Percentiles rank a stretch among this genome's conserved stretches.
Evolutionary conservation across 2,329 filamentous ascomycete genomes (phyloP).

Genomic region (Trichophyton equinum): DNA sequence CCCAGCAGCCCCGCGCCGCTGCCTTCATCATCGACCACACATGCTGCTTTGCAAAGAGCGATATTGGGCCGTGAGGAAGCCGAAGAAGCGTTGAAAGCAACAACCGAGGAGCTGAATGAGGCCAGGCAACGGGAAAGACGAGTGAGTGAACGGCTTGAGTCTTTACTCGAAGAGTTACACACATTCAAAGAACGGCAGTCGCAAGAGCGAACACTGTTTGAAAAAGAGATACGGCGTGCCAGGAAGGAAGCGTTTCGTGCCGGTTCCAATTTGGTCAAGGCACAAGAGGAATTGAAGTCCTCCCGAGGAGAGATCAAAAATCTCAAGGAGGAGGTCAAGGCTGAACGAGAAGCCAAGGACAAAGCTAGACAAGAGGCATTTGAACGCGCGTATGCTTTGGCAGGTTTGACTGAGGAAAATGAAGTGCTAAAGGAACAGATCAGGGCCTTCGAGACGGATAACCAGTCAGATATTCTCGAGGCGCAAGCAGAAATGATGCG

Average conservation of each 20-base stretch:
- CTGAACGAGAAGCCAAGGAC: slow-evolving; percentile 37
- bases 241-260: slow-evolving; percentile 48
- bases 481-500: slow-evolving; percentile 21
- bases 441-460: slow-evolving; percentile 28
- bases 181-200: slow-evolving; percentile 39
- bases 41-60: slow-evolving; percentile 33
- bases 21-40: slow-evolving; percentile 25
- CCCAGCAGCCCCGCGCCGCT: slow-evolving; percentile 20
- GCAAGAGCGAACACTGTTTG: slow-evolving; percentile 38
- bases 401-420: slow-evolving; percentile 34
- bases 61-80: slow-evolving; percentile 37
- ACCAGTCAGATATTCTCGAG: slow-evolving; percentile 24
- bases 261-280: slow-evolving; percentile 41
- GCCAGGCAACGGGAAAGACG: slow-evolving; percentile 33
- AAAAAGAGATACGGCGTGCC: slow-evolving; percentile 44
- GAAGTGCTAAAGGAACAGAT: slow-evolving; percentile 32
- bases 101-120: slow-evolving; percentile 29
- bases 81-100: slow-evolving; percentile 26
- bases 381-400: slow-evolving; percentile 35
- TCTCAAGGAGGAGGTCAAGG: slow-evolving; percentile 41
- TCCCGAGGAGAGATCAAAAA: slow-evolving; percentile 34
- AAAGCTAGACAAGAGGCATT: slow-evolving; percentile 36
- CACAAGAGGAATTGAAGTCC: slow-evolving; percentile 40
- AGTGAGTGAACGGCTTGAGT: slow-evolving; percentile 34
- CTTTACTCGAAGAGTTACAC: slow-evolving; percentile 40